phyloP scores from a whole-genome alignment of 192 early-diverging fungal species.

The Podila minutissima region DNA sequence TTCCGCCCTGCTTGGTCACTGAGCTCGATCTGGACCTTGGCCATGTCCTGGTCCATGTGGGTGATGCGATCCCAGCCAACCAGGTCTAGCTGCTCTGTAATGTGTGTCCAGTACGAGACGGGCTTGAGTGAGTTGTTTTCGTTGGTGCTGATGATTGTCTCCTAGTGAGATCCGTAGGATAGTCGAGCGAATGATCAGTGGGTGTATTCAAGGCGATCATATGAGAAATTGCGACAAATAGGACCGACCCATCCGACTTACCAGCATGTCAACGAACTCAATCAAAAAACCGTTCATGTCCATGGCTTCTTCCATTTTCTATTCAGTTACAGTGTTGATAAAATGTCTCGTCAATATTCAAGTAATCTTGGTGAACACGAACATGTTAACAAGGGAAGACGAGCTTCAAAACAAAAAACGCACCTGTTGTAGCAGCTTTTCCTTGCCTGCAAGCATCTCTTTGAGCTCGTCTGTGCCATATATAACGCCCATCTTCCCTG shows the following conservation, averaged over 20 bases:
- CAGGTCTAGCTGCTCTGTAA: slow-evolving; percentile 30
- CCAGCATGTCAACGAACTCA: slow-evolving; percentile 34
- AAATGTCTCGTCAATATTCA: background rate
- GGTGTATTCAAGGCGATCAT: background rate
- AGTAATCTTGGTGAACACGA: background rate
- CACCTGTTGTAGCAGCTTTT: slow-evolving; percentile 40
- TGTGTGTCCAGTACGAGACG: slow-evolving; percentile 19
- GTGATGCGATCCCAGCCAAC: slow-evolving; percentile 37
- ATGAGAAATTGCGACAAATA: background rate
- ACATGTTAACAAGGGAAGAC: background rate
- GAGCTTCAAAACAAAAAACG: background rate
- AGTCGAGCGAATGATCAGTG: background rate
- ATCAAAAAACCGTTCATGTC: slow-evolving; percentile 37
- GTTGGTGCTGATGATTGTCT: slow-evolving; percentile 21
- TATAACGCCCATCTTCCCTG: slow-evolving; percentile 10
- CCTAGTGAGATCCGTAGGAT: slow-evolving; percentile 1
- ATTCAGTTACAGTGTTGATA: background rate
- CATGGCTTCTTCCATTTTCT: slow-evolving; percentile 41
- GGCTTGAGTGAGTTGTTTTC: slow-evolving; percentile 5
- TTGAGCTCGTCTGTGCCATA: slow-evolving; percentile 30
- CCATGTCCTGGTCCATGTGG: slow-evolving; percentile 19
- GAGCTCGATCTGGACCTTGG: slow-evolving; percentile 19
- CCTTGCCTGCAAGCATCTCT: slow-evolving; percentile 32
- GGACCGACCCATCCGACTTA: background rate
- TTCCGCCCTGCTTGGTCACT: slow-evolving; percentile 28